These are phyloP conservation scores for Centella asiatica DNA, from an alignment of 129 eudicot genomes.

Conservation along the genomic window DNA sequence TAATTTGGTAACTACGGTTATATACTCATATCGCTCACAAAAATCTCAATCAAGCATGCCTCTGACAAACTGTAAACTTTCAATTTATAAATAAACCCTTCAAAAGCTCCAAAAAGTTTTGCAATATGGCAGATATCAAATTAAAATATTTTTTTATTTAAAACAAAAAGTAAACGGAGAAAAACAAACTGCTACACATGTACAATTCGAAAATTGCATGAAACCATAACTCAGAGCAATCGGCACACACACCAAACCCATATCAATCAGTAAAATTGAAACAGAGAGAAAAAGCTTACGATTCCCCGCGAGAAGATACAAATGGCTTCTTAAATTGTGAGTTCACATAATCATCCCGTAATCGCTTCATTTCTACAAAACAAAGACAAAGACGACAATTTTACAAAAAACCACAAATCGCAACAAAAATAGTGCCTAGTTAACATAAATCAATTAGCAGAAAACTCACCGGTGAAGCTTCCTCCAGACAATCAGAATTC, in stretches of 20 bases:
- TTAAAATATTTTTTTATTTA: neutral
- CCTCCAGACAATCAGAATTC: neutral
- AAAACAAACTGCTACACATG: neutral
- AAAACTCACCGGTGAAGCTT: constrained; percentile 26
- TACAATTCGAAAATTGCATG: neutral
- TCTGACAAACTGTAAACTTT: no score
- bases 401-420: constrained; percentile 1
- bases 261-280: neutral
- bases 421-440: constrained; percentile 2
- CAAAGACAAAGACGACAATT: neutral
- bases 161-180: neutral
- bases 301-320: constrained; percentile 76
- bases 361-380: constrained; percentile 75
- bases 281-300: constrained; percentile 38
- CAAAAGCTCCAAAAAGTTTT: no score
- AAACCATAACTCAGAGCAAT: neutral
- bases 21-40: neutral
- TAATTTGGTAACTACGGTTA: neutral
- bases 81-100: constrained; percentile 16
- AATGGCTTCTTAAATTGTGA: constrained; percentile 82
- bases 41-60: constrained; percentile 14
- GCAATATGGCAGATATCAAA: no score
- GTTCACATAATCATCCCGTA: constrained; percentile 58
- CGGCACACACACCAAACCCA: constrained; percentile 6
- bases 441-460: neutral